Evolutionary conservation across 768 basidiomycete genomes (phyloP).

Genomic region (Amanita rubescens): DNA sequence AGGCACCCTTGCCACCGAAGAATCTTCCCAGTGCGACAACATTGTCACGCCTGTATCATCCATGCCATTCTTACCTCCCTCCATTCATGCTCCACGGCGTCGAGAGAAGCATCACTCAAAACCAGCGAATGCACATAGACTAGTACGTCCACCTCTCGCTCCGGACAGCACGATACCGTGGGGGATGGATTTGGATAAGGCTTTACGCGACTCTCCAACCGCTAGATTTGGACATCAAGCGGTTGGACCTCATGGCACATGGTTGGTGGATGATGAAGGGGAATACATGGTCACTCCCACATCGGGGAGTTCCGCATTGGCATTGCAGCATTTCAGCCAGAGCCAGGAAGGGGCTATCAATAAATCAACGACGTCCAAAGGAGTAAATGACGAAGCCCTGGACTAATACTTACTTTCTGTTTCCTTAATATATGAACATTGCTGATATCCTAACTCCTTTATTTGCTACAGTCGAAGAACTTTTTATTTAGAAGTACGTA

Average conservation of each 20-base stretch:
- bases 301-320: background rate
- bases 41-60: background rate
- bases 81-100: constrained; percentile 1
- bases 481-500: background rate
- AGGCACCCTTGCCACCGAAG: background rate
- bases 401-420: background rate
- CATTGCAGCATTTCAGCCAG: background rate
- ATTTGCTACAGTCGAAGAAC: background rate
- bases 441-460: background rate
- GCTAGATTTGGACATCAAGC: background rate
- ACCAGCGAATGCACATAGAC: background rate
- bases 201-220: background rate
- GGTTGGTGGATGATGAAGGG: background rate
- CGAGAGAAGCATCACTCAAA: background rate
- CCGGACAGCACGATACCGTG: constrained; percentile 2
- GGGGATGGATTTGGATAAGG: background rate
- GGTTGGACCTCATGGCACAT: background rate
- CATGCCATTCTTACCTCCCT: background rate
- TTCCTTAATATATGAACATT: background rate
- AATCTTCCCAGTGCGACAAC: background rate
- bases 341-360: background rate
- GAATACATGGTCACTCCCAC: background rate
- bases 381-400: background rate
- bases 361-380: background rate
- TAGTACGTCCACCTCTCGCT: background rate